Evolutionary conservation across 2,329 filamentous ascomycete species (phyloP).

Genomic region (Fusarium virguliforme): DNA sequence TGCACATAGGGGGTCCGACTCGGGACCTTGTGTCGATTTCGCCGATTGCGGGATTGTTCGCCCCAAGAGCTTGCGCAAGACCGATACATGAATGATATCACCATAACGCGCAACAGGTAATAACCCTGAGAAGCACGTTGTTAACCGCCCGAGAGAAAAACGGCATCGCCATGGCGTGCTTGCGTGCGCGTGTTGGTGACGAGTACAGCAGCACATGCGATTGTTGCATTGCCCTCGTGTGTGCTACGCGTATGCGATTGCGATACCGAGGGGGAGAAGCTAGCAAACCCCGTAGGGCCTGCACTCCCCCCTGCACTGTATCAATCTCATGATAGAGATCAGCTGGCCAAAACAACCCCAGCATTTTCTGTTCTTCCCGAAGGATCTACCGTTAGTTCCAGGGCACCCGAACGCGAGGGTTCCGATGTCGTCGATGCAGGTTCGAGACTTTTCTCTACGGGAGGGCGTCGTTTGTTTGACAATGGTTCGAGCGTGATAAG

Average conservation of each 20-base stretch:
- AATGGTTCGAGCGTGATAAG: not conserved
- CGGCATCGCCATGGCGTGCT: slow-evolving; percentile 22
- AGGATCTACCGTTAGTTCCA: slow-evolving; percentile 40
- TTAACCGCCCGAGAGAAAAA: not conserved
- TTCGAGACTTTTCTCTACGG: slow-evolving; percentile 15
- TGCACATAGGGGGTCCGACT: slow-evolving; percentile 8
- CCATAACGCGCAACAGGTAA: slow-evolving; percentile 24
- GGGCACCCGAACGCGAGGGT: slow-evolving; percentile 30
- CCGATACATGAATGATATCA: slow-evolving; percentile 31
- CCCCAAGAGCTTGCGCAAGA: slow-evolving; percentile 32
- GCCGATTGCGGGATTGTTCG: slow-evolving; percentile 7
- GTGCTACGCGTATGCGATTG: slow-evolving; percentile 38
- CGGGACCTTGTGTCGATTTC: slow-evolving; percentile 43
- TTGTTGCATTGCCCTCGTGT: slow-evolving; percentile 11
- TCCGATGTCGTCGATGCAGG: not conserved
- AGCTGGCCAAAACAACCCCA: slow-evolving; percentile 36
- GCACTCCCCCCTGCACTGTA: slow-evolving; percentile 25
- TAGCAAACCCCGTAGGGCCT: not conserved
- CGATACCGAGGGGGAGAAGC: slow-evolving; percentile 10
- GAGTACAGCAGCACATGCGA: slow-evolving; percentile 24
- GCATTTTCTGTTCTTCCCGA: slow-evolving; percentile 16
- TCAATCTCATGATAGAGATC: slow-evolving; percentile 52
- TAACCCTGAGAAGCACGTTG: slow-evolving; percentile 20
- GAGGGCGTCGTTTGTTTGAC: slow-evolving; percentile 18
- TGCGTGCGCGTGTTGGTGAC: slow-evolving; percentile 32